Evolutionary conservation across 345 rosid genomes (phyloP), one percentile per base, ranked within the genome.

Genomic region (Camelina laxa): DNA sequence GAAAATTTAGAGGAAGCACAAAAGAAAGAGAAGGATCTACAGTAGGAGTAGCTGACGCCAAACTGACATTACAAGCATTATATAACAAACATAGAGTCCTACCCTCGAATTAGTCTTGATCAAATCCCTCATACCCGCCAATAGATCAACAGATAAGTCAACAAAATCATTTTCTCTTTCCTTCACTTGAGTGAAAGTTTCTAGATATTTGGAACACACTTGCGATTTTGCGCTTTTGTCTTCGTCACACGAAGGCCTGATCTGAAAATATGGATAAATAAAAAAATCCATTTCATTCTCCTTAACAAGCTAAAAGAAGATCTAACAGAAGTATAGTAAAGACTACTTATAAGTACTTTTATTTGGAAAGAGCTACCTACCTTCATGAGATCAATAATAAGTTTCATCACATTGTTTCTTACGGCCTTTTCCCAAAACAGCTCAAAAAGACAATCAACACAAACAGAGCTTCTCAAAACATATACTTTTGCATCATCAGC

Each of bases 101-200:
- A 93, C 98, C 88, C 57, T 71, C 44, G 74, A 81, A 81, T 89
- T 85, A 67, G 69, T 80, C 75, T 67, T 80, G 72, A 93, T 79
- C 87, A 93, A 78, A 50, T 91, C 96, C 77, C 89, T 89, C 85
- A 93, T 93, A 76, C 96, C 94, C 77, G 70, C 81, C 86, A 93
- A 82, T 50, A 93, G 84, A 84, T 86, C 88, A 73, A 87, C 85
- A 66, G 97, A 89, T 75, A 91, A 50, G 56, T 75, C 89, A 16
- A 74, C 85, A 77, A 84, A 87, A 79, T 77, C 77, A 72, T 80
- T 87, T 70, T 84, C 97, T 62, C 79, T 83, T 73, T 93, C 98
- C 86, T 86, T 91, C 68, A 93, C 83, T 80, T 84, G 92, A 82
- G 97, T 87, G 77, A 93, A 93, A 13, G 88, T 88, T 81, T 91